Evolutionary conservation across 768 basidiomycete species (phyloP), one percentile per base, ranked within the genome.

Genomic region (Suillus variegatus): DNA sequence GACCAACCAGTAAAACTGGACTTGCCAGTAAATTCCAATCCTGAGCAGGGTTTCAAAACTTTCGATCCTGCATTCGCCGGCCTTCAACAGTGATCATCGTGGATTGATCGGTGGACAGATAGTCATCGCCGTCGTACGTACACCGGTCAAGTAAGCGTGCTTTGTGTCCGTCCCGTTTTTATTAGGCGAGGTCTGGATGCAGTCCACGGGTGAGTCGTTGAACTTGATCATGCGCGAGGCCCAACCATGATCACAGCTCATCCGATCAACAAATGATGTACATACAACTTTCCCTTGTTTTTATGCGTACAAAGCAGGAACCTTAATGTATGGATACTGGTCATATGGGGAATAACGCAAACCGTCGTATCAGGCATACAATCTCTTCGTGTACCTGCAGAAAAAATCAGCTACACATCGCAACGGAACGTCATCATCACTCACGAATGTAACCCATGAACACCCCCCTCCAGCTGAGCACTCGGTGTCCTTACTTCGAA

Each of bases 401-500:
- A 60, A 67, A 6, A 61, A 61, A 22, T 32, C 56, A 69, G n/a
- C 25, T 10, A 36, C 54, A n/a, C 36, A 8, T 38, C 28, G 57
- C 38, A 55, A 7, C 36, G 54, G 20, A 55, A 57, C 4, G 16
- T 32, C 14, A 73, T 67, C 69, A 66, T 60, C 67, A 88, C 90
- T 84, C 79, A 97, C 86, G 94, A 96, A 81, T 98, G 93, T 67
- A 98, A 79, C 6, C 96, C 95, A 81, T 97, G 94, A 13, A 98
- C 96, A 51, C 94, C 94, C 58, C 97, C 97, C 78, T 97, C 97
- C 46, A 96, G 84, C 81, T 98, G 97, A 12, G 96, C 96, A 70
- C 92, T 95, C 12, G 95, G 92, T 2, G 96, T 98, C 74, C 97
- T 86, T 73, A 97, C 75, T 82, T 99, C 96, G 72, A 97, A 99